phyloP scores from a whole-genome alignment of 352 stramenopile genomes.

The Globisporangium nunn region DNA sequence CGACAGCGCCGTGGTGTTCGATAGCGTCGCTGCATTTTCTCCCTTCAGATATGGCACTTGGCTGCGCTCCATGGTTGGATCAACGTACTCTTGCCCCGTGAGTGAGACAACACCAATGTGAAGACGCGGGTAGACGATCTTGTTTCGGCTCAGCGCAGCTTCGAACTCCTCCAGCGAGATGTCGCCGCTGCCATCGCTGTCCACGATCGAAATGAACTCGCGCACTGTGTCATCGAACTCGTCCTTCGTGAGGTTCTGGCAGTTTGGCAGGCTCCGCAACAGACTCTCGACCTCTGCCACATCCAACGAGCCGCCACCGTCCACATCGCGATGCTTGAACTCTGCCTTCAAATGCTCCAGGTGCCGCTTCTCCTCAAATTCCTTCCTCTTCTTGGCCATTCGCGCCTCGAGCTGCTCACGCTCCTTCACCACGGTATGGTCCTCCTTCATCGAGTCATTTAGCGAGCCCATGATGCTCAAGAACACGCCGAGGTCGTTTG shows the following conservation, averaged over 20 bases:
- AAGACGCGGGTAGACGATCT: slow-evolving; percentile 57
- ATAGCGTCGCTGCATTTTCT: slow-evolving; percentile 25
- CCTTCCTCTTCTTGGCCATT: slow-evolving; percentile 37
- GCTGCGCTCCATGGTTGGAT: slow-evolving; percentile 52
- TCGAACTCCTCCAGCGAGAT: slow-evolving; percentile 84
- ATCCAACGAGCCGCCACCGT: slow-evolving; percentile 70
- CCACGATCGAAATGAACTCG: slow-evolving; percentile 74
- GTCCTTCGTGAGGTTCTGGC: slow-evolving; percentile 59
- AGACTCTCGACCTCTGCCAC: slow-evolving; percentile 56
- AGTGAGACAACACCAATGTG: slow-evolving; percentile 57
- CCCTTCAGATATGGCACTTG: slow-evolving; percentile 58
- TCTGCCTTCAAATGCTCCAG: slow-evolving; percentile 65
- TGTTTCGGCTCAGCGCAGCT: slow-evolving; percentile 54
- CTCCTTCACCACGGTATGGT: slow-evolving; percentile 48
- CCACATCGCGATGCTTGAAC: slow-evolving; percentile 64
- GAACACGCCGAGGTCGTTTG: slow-evolving; percentile 75
- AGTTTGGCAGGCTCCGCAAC: slow-evolving; percentile 58
- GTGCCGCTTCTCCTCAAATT: slow-evolving; percentile 60
- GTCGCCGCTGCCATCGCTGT: slow-evolving; percentile 73
- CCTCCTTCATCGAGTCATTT: slow-evolving; percentile 65
- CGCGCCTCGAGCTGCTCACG: slow-evolving; percentile 37
- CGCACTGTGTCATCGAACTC: slow-evolving; percentile 73
- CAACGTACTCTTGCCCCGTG: slow-evolving; percentile 72
- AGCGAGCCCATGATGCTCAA: slow-evolving; percentile 62
- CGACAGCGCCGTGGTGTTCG: slow-evolving; percentile 49